Base-by-base conservation (phyloP, 148 eudicot species). In the Cornus controversa region DNA sequence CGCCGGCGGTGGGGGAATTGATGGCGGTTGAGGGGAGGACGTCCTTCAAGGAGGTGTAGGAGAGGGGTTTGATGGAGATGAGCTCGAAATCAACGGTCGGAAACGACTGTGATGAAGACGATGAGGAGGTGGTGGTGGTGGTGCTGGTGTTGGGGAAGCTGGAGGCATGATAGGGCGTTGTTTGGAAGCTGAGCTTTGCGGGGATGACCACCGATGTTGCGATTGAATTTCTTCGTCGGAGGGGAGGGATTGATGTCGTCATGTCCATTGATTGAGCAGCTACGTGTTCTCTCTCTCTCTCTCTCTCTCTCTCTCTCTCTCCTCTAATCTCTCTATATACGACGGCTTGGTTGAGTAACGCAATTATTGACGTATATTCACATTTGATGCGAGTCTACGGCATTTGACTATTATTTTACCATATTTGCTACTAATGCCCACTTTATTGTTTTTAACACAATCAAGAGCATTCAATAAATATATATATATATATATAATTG, bases 1-100 rank as follows among this genome's bases (percentile, higher is more conserved):
- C 28, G 64, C 29, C 47, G 15, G 80, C 34, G 1, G 26, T 50
- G 22, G 94, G 91, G 25, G 91, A 92, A 67, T 86, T 79, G 67
- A 84, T 74, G 5, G 86, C 81, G 11, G 82, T 67, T 15, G 83
- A 66, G 4, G 96, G 90, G 27, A 88, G 82, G 58, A 90, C 80
- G 82, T 94, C 94, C 34, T 75, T 86, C 13, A 92, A 73, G 36
- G 93, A 95, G 28, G 91, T 93, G 87, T 91, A 91, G 0, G 87
- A 79, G 5, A 75, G 66, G 22, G 87, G 83, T 65, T 85, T 85
- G 31, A 90, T 66, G 8, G 92, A 71, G 25, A 86, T 37, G 13
- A 90, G 83, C 66, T 90, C 90, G 72, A 85, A 82, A 70, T 90
- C 91, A 29, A 68, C 77, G 69, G 75, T 37, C 1, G 87, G 13